Conservation (phyloP, 2,329 filamentous ascomycete species). For the Phyllosticta capitalensis region DNA sequence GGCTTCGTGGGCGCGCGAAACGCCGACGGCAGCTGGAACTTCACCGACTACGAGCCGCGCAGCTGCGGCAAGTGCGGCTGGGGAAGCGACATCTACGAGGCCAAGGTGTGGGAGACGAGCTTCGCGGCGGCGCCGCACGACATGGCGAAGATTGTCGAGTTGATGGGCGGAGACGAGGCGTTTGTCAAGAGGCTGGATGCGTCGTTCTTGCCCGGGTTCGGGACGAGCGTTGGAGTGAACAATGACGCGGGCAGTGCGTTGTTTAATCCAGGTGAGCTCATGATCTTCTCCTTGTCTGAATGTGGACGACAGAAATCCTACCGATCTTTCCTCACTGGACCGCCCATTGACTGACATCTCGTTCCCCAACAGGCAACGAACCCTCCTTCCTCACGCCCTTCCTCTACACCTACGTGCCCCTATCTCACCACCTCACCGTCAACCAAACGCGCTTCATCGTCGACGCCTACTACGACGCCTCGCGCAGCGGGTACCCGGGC, state of each 20-base stretch:
- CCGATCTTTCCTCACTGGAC: no score
- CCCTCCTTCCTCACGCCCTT: conserved; percentile 32
- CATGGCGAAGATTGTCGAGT: conserved; percentile 30
- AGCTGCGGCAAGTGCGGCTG: conserved; percentile 35
- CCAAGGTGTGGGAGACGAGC: conserved; percentile 27
- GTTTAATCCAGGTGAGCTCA: conserved; percentile 15
- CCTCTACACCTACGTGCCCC: conserved; percentile 30
- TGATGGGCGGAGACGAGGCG: conserved; percentile 32
- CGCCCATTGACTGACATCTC: not conserved
- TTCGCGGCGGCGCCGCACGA: conserved; percentile 36
- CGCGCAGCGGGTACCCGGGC: conserved; percentile 33
- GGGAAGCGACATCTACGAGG: conserved; percentile 34
- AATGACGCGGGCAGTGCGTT: conserved; percentile 16
- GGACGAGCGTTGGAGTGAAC: conserved; percentile 25
- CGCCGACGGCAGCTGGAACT: conserved; percentile 19
- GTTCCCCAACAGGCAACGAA: conserved; percentile 22
- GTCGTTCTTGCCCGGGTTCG: conserved; percentile 29
- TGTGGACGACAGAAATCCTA: no score
- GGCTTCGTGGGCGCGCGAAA: conserved; percentile 22
- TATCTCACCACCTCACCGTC: conserved; percentile 22
- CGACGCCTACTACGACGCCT: conserved; percentile 33
- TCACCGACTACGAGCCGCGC: conserved; percentile 30
- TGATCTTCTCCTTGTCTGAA: no score
- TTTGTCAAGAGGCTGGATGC: conserved; percentile 35
- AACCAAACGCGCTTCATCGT: conserved; percentile 21